Evolutionary conservation across 768 basidiomycete species (phyloP), one percentile per base, ranked within the genome.

Genomic region (Coprinellus aureogranulatus): DNA sequence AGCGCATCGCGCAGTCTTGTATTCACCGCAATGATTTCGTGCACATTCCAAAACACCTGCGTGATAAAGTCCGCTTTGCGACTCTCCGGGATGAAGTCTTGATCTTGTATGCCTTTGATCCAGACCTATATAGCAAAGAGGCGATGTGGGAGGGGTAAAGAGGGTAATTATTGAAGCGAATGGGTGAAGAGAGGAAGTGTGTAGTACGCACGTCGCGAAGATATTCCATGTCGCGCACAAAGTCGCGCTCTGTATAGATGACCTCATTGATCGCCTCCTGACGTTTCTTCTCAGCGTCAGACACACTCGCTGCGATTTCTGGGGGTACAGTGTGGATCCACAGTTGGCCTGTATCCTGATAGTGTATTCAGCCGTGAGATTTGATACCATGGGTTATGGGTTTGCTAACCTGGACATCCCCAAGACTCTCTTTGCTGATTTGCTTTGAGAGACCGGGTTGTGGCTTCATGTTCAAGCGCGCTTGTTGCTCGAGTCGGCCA

Each of bases 261-360:
- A 97, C 92, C 75, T 99, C 97, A 68, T 98, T 98, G 77, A 99
- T 98, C 22, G 93, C 92, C 71, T 99, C 97, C 70, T 98, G 96
- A 1, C 96, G 83, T 71, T 84, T 94, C 82, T 95, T 97, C 79
- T 99, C 96, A 25, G 79, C 80, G 57, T 97, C 95, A 3, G 90
- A 89, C 23, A 98, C 94, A 66, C 89, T 91, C 65, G 95, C 92
- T 30, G 90, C 87, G 39, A 99, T 87, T 69, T 98, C 95, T 70
- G 90, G 87, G 4, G 97, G 92, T 2, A 99, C 97, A 0, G 94
- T 90, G 69, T 98, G 94, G 47, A 96, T 88, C 97, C 97, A 98
- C 3, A 98, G 76, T 18, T 89, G 89, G 1, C 93, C 95, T 62
- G 71, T 68, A 66, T 78, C 72, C 73, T 75, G 54, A 37, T 6